Evolutionary conservation across 495 filamentous ascomycete species (phyloP), one percentile per base, ranked within the genome.

Genomic region (Lophiostoma macrostomum): DNA sequence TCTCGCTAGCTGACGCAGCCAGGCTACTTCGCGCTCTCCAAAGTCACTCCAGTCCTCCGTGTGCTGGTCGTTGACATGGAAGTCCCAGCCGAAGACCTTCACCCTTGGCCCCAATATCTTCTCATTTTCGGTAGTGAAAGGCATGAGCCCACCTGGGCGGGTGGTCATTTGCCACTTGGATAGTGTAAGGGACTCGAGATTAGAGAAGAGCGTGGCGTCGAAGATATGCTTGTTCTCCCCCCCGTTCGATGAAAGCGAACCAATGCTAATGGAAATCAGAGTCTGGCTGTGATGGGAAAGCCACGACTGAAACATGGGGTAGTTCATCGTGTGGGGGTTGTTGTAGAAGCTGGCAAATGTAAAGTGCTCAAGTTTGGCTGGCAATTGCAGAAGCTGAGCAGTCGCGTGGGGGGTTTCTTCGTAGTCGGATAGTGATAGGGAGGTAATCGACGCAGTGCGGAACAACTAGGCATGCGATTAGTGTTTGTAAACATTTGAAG

Each of bases 21-120:
- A 48, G 8, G 44, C 16, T 48, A 35, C 44, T 24, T 48, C 44
- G 8, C 36, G 34, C 44, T 34, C 44, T 16, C 44, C 44, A 23
- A 48, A 48, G 14, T 34, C 44, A 20, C 24, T 14, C 44, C 44
- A 48, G 4, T 10, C 16, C 18, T 48, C 44, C 11, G 11, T 34
- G 14, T 48, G 44, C 30, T 48, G 44, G 24, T 48, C 30, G 18
- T 48, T 19, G 19, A 48, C 36, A 18, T 24, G 10, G 16, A 48
- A 48, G 18, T 23, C 11, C 44, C 44, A 48, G 6, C 30, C 30
- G 19, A 48, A 48, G 14, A 22, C 16, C 28, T 48, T 48, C 27
- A 48, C 27, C 16, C 36, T 48, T 30, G 44, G 44, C 14, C 44
- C 44, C 18, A 48, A 35, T 3, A 48, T 5, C 4, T 19, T 48